Evolutionary conservation across 192 early-diverging fungal species (phyloP), one percentile per base, ranked within the genome.

Genomic region (Backusella liffmaniae): DNA sequence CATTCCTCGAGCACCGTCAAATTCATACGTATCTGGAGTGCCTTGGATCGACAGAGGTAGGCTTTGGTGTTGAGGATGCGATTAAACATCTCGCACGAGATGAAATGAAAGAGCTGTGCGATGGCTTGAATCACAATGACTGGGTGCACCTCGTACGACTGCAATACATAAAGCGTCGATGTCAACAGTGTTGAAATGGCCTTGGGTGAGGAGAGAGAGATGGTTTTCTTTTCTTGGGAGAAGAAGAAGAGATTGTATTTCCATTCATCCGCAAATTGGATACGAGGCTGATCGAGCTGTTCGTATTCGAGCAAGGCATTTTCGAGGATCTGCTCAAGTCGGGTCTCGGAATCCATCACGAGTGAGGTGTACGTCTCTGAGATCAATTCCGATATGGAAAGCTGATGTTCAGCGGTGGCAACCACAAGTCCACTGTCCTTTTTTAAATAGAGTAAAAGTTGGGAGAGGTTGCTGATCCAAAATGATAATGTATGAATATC

Each of bases 401-500:
- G 84, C 79, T 99, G 96, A 42, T 90, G 84, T 67, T 92, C 87
- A 34, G 84, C 90, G 32, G 94, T 92, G 3, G 89, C 84, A 23
- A 88, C 80, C 21, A 91, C 87, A 30, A 98, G 87, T 23, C 89
- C 89, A 39, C 87, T 76, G 82, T 99, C 97, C 71, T 93, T 91
- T 80, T 96, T 96, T 46, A 99, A 79, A 81, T 93, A 97, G 76
- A 94, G 93, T 3, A 96, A 81, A 7, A 99, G 85, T 62, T 93
- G 92, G 41, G 90, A 91, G 59, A 89, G 86, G 82, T 99, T 97
- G 37, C 93, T 84, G 23, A 96, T 89, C 96, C 96, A 98, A 78
- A 92, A 95, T 4, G 90, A 91, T 37, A 94, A 82, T 13, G 88
- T 72, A 67, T 86, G 84, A 59, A 87, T 85, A 76, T 94, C 90